These are phyloP conservation scores for Xylaria venustula DNA, from an alignment of 495 filamentous ascomycete species.

Conservation along the genomic window DNA sequence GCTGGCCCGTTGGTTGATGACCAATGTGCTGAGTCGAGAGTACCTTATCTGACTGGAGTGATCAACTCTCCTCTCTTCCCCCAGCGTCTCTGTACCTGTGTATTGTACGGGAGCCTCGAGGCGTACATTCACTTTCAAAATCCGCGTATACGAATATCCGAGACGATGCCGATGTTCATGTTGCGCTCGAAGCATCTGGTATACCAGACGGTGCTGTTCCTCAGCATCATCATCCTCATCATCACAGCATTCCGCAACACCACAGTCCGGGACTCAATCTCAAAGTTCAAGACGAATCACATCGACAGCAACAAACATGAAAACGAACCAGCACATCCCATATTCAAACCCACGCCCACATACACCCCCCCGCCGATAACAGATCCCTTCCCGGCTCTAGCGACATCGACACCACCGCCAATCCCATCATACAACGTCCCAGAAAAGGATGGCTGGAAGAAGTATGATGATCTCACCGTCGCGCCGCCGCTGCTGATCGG, in stretches of 20 bases:
- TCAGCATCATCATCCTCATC: not conserved
- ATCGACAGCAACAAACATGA: not conserved
- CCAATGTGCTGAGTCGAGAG: too few species aligned
- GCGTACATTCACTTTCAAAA: too few species aligned
- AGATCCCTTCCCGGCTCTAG: conserved; percentile 40
- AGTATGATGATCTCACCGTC: conserved; percentile 33
- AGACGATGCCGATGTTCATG: not conserved
- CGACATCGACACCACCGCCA: conserved; percentile 36
- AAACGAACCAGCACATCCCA: conserved; percentile 12
- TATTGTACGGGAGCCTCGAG: too few species aligned
- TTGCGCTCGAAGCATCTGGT: not conserved
- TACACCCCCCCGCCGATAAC: conserved; percentile 33
- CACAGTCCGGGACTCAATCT: not conserved
- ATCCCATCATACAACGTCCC: conserved; percentile 45
- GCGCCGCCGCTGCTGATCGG: conserved; percentile 57
- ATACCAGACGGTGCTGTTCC: not conserved
- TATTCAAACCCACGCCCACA: conserved; percentile 35
- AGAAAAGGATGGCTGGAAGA: conserved; percentile 28
- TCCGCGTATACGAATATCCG: too few species aligned
- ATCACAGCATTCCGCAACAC: not conserved
- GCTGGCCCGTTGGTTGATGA: too few species aligned
- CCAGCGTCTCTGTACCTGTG: too few species aligned
- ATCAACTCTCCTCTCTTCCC: too few species aligned
- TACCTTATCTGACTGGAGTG: too few species aligned
- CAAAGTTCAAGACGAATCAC: not conserved